Evolutionary conservation across 1,139 yeast genomes (phyloP), one percentile per base, ranked within the genome.

Genomic region (Citeromyces hawaiiensis): DNA sequence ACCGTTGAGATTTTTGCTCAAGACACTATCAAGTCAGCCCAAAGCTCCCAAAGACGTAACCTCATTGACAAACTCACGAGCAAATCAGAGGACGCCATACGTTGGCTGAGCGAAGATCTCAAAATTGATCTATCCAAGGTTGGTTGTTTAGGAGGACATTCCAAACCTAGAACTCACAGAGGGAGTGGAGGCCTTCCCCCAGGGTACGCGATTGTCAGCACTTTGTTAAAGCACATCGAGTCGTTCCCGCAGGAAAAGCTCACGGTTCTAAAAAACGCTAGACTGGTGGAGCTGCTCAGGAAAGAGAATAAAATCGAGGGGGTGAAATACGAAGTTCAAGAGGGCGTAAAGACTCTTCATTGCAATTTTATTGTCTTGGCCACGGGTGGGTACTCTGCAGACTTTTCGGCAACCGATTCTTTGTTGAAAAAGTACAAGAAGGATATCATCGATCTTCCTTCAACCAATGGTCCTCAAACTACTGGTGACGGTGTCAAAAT

Each of bases 401-500:
- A 23, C 9, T 23, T 23, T 11, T 23, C 27, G 11, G 27, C 27
- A 9, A 70, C 76, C 55, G 69, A 76, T 56, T 35, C 38, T 36
- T 60, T 73, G 42, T 60, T 73, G 43, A 57, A 65, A 42, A 65
- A 72, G 51, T 70, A 70, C 50, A 68, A 83, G 17, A 87, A 88
- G 0, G 81, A 79, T 42, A 63, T 79, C 37, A 62, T 66, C 35
- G 66, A 68, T 38, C 62, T 80, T 36, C 83, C 91, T 18, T 76
- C 88, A 0, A 81, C 93, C 1, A 81, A 82, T 52, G 85, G 87
- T 13, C 64, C 63, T 30, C 83, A 78, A 48, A 83, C 93, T 3
- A 71, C 86, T 3, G 91, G 91, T 14, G 91, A 82, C 53, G 87
- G 88, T 1, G 83, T 78, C 47, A 66, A 70, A 42, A 64, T 83